Base-by-base conservation (phyloP, 495 filamentous ascomycete species). In the Aspergillus cristatus region DNA sequence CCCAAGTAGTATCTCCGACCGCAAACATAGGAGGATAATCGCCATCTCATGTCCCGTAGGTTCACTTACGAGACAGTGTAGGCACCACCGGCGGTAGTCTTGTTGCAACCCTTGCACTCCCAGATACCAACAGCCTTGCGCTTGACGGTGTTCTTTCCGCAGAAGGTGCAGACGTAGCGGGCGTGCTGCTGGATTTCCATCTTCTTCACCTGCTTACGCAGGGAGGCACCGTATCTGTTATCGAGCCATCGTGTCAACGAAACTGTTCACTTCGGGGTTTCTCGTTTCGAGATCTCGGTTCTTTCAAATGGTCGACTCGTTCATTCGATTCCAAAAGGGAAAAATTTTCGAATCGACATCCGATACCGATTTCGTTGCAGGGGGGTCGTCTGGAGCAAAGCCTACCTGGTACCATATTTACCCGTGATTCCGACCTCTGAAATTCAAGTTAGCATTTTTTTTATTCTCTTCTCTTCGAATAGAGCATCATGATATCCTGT, bases 201-300 rank as follows among this genome's bases (percentile, higher is more conserved):
- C 81, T 95, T 95, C 85, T 98, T 98, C 62, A 97, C 86, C 68
- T 96, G 91, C 77, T 97, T 98, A 74, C 91, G 86, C 70, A 98
- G 85, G 58, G 91, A 98, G 65, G 91, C 91, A 82, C 91, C 91
- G 70, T 98, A 98, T 81, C 91, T 81, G 44, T 57, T 34, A 35
- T 41, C 25, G 35, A 32, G 41, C 34, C 17, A 29, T 45, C 48
- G 52, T n/a, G 28, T 62, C 51, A 64, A 59, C 54, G 53, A 45
- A 8, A 39, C 37, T 45, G 14, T 32, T 46, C 40, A 42, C 42
- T 33, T 34, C 17, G 45, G 32, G 34, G 29, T 35, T 14, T 16
- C 28, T 40, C 18, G 32, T 32, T 45, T 37, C 34, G 40, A 40
- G n/a, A n/a, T 14, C 15, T 37, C 38, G 29, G 39, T 36, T 34